A percentile compares a stretch with the other conserved stretches of the same genome.
Evolutionary conservation across 169 alveolate genomes (phyloP).

Genomic region (Neospora caninum): DNA sequence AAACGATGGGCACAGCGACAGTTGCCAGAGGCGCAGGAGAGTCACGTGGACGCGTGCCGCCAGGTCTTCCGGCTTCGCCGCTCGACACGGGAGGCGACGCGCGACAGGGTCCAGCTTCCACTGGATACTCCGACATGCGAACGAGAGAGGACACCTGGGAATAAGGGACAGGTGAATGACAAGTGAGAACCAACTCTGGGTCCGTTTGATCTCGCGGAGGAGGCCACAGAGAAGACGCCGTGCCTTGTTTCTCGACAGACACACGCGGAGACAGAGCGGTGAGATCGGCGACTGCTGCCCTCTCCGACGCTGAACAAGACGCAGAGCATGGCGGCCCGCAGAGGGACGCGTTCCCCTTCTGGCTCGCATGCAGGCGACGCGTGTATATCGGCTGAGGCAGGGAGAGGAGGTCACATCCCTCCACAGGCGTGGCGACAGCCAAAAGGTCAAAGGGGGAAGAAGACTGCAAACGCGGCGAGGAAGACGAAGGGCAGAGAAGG

Average conservation of each 20-base stretch:
- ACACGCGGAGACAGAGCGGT: neutral
- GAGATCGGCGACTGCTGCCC: neutral
- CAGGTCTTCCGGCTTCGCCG: too few relatives aligned
- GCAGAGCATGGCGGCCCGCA: too few relatives aligned
- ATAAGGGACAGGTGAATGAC: too few relatives aligned
- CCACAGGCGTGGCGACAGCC: neutral
- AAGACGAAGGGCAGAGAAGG: neutral
- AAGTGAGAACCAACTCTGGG: neutral
- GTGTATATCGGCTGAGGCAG: conserved; percentile 19
- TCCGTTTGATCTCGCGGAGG: neutral
- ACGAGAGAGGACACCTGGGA: too few relatives aligned
- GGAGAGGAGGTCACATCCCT: neutral
- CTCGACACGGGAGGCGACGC: too few relatives aligned
- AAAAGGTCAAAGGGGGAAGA: neutral
- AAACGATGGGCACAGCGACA: too few relatives aligned
- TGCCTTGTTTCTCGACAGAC: neutral
- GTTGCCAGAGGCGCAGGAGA: too few relatives aligned
- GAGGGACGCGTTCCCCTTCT: too few relatives aligned
- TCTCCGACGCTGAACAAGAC: too few relatives aligned
- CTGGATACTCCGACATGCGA: too few relatives aligned
- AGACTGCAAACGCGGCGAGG: neutral
- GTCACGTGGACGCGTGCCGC: too few relatives aligned
- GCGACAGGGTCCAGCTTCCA: too few relatives aligned
- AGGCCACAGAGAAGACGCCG: neutral
- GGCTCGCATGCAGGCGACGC: neutral